These are phyloP conservation scores for Scopulariopsis brevicaulis DNA, from an alignment of 2,329 filamentous ascomycete species.

Conservation along the genomic window DNA sequence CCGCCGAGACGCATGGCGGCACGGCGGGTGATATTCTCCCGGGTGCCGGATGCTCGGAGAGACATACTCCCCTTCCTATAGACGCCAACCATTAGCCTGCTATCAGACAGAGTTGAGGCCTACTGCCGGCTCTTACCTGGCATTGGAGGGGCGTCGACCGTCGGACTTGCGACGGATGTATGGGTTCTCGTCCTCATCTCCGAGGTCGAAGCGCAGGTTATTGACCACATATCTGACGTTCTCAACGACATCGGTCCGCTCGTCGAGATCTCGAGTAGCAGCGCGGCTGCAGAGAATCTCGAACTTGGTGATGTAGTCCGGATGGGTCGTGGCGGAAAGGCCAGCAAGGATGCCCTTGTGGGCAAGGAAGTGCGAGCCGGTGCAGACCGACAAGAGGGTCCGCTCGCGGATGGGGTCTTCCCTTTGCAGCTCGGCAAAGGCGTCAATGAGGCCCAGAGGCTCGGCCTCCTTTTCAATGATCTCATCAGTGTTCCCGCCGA, in stretches of 20 bases:
- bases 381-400: slow-evolving; percentile 70
- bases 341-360: slow-evolving; percentile 68
- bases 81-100: slow-evolving; percentile 10
- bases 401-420: slow-evolving; percentile 69
- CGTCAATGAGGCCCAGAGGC: slow-evolving; percentile 60
- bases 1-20: slow-evolving; percentile 62
- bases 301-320: slow-evolving; percentile 68
- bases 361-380: slow-evolving; percentile 67
- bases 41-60: slow-evolving; percentile 60
- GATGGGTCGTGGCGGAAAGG: slow-evolving; percentile 71
- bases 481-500: slow-evolving; percentile 56
- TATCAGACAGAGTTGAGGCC: not conserved
- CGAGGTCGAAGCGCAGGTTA: slow-evolving; percentile 78
- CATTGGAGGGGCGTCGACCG: slow-evolving; percentile 48
- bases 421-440: slow-evolving; percentile 71
- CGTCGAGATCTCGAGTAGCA: slow-evolving; percentile 55
- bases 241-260: slow-evolving; percentile 75
- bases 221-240: slow-evolving; percentile 79
- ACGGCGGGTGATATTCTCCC: slow-evolving; percentile 71
- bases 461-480: slow-evolving; percentile 58
- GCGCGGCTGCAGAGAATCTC: slow-evolving; percentile 72
- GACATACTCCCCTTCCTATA: slow-evolving; percentile 73
- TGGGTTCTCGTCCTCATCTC: slow-evolving; percentile 71
- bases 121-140: slow-evolving; percentile 33
- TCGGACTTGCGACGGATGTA: slow-evolving; percentile 71